Evolutionary conservation across 2,329 filamentous ascomycete genomes (phyloP).

Genomic region (Chrysoporthe cubensis): DNA sequence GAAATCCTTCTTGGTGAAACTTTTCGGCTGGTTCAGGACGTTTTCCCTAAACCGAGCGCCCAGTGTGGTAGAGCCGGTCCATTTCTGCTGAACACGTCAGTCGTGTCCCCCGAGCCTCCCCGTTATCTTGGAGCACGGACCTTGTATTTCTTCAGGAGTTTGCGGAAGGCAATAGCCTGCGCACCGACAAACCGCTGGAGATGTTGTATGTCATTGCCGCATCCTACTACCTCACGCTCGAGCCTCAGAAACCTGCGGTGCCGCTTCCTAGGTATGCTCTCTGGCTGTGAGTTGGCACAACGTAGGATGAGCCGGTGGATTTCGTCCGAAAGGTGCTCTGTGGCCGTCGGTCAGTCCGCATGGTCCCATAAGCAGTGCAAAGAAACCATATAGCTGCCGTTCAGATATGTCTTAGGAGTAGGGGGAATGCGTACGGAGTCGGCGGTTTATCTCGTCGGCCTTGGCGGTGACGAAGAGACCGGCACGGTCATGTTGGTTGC

Average conservation of each 20-base stretch:
- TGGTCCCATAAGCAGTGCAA: not conserved
- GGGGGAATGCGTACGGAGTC: conserved; percentile 59
- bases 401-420: not conserved
- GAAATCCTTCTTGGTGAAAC: conserved; percentile 72
- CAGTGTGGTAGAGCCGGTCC: conserved; percentile 74
- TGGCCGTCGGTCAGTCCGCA: not conserved
- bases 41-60: conserved; percentile 68
- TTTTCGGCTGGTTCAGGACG: conserved; percentile 68
- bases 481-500: conserved; percentile 75
- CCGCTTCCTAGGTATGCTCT: conserved; percentile 47
- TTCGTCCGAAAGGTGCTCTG: conserved; percentile 54
- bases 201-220: conserved; percentile 72
- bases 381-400: conserved; percentile 4
- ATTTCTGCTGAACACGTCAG: conserved; percentile 60
- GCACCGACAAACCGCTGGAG: conserved; percentile 74
- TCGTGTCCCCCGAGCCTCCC: not conserved
- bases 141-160: conserved; percentile 84
- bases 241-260: conserved; percentile 59
- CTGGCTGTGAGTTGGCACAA: conserved; percentile 40
- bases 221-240: conserved; percentile 56
- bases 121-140: conserved; percentile 43
- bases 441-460: conserved; percentile 73
- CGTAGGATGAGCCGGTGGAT: conserved; percentile 53
- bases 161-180: conserved; percentile 77
- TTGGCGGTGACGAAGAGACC: conserved; percentile 81